Evolutionary conservation across 1,139 yeast species (phyloP).

Genomic region (Kodamaea ohmeri): DNA sequence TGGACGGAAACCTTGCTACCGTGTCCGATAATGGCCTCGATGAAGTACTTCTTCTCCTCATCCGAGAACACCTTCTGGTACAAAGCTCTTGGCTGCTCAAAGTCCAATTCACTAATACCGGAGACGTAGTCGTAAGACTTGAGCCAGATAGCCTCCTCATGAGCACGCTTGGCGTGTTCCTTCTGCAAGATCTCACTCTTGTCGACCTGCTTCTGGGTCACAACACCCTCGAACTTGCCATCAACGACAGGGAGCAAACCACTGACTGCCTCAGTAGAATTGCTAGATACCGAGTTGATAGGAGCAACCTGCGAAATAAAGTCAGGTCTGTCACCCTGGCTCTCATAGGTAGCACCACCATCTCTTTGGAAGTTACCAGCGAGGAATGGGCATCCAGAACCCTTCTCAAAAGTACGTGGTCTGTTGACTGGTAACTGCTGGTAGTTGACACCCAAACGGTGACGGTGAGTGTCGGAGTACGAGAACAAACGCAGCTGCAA

Average conservation of each 20-base stretch:
- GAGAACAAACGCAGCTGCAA: conserved; percentile 57
- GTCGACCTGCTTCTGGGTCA: conserved; percentile 22
- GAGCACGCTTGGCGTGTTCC: conserved; percentile 27
- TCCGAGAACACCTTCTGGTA: conserved; percentile 36
- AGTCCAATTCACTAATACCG: conserved; percentile 39
- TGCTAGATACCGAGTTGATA: conserved; percentile 21
- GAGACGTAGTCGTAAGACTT: conserved; percentile 38
- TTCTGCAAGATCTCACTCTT: conserved; percentile 25
- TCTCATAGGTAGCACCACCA: conserved; percentile 26
- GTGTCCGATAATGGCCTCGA: conserved; percentile 37
- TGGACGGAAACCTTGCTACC: conserved; percentile 30
- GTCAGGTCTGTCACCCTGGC: conserved; percentile 30
- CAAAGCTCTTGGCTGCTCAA: conserved; percentile 44
- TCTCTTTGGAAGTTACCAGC: conserved; percentile 44
- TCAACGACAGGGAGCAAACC: conserved; percentile 22
- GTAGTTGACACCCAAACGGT: conserved; percentile 43
- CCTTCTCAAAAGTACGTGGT: conserved; percentile 17
- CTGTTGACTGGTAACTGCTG: conserved; percentile 31
- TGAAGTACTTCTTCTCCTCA: conserved; percentile 28
- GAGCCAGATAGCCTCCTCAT: conserved; percentile 36
- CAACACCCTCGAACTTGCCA: conserved; percentile 28
- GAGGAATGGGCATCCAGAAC: conserved; percentile 29
- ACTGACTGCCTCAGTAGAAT: conserved; percentile 15
- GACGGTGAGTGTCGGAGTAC: conserved; percentile 60
- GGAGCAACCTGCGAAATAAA: conserved; percentile 27